phyloP scores from a whole-genome alignment of 768 basidiomycete genomes.

The Amanita pseudoporphyria region DNA sequence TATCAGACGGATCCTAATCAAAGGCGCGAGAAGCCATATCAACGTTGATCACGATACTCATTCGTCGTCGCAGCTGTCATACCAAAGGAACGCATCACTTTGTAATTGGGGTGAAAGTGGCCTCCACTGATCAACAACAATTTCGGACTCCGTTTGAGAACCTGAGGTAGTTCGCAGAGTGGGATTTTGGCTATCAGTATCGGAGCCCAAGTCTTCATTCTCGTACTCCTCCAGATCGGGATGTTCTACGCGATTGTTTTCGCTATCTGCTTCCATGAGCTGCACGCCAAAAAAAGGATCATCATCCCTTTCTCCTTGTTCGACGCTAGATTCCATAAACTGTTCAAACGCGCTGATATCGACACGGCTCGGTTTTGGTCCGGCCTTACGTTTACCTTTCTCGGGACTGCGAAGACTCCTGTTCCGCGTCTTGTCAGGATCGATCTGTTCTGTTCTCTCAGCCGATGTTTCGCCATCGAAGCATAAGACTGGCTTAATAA shows the following conservation, averaged over 20 bases:
- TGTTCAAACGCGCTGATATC: conserved; percentile 5
- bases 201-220: background rate
- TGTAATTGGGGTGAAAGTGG: conserved; percentile 5
- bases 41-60: background rate
- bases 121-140: conserved; percentile 1
- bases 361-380: background rate
- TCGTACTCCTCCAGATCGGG: background rate
- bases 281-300: conserved; percentile 5
- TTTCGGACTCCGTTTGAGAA: conserved; percentile 1
- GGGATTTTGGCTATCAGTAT: background rate
- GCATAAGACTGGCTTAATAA: conserved; percentile 25
- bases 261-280: conserved; percentile 6
- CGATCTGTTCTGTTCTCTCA: conserved; percentile 1
- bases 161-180: background rate
- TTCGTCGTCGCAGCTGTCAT: background rate
- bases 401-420: background rate
- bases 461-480: conserved; percentile 17
- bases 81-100: background rate
- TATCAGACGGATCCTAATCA: no score
- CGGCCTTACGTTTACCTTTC: background rate
- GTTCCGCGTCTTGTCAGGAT: conserved; percentile 8
- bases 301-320: conserved; percentile 1
- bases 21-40: no score
- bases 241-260: background rate
- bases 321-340: conserved; percentile 4